These are phyloP conservation scores for Pogostemon cablin DNA, from an alignment of 257 asterid genomes.

Conservation along the genomic window DNA sequence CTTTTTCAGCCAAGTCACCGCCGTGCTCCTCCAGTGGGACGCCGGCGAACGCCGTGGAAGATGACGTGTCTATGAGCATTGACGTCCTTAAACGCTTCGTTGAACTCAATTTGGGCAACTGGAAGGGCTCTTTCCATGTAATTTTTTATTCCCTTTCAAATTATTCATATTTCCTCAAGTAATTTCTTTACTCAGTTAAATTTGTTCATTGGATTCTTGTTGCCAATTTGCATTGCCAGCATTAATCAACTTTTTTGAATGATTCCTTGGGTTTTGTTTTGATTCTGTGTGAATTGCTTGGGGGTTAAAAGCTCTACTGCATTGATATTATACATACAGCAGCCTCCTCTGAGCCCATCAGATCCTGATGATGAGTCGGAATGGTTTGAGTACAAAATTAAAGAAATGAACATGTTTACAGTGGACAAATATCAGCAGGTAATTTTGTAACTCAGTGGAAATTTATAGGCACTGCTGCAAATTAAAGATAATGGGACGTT, in stretches of 20 bases:
- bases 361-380: constrained; percentile 60
- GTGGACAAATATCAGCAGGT: constrained; percentile 99
- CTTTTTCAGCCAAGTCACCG: constrained; percentile 38
- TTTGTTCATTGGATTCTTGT: background rate
- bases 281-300: background rate
- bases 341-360: constrained; percentile 58
- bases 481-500: constrained; percentile 5
- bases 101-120: constrained; percentile 72
- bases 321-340: constrained; percentile 67
- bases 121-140: constrained; percentile 90
- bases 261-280: background rate
- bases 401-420: constrained; percentile 93
- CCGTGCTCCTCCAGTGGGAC: constrained; percentile 41
- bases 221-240: constrained; percentile 1
- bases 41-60: constrained; percentile 44
- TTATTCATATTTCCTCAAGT: background rate
- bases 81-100: constrained; percentile 72
- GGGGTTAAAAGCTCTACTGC: background rate
- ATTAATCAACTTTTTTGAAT: background rate
- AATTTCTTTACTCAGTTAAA: too few relatives aligned
- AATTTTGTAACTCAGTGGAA: constrained; percentile 23
- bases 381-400: constrained; percentile 96
- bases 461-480: constrained; percentile 25
- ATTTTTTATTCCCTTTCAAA: constrained; percentile 1
- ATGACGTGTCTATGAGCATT: constrained; percentile 48